Evolutionary conservation across 805 yeast species (phyloP).

Genomic region (Candida awuae): DNA sequence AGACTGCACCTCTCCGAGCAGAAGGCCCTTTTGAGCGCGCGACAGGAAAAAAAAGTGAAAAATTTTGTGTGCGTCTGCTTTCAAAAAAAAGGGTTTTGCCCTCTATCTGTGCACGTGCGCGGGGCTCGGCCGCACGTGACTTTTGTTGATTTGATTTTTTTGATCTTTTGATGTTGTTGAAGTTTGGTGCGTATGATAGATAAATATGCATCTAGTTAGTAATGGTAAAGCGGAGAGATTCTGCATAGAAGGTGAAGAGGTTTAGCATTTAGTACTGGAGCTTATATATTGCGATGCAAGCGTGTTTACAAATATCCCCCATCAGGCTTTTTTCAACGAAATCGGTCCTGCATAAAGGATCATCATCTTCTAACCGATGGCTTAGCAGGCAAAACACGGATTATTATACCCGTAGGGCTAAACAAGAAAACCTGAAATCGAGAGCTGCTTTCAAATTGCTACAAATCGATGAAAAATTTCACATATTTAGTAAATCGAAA

Average conservation of each 20-base stretch:
- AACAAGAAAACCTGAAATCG: conserved; percentile 53
- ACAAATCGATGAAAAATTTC: conserved; percentile 61
- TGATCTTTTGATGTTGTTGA: too few relatives aligned
- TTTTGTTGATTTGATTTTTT: too few relatives aligned
- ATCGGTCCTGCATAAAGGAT: conserved; percentile 7
- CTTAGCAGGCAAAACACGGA: conserved; percentile 62
- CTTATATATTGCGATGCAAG: too few relatives aligned
- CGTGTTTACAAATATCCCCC: background rate
- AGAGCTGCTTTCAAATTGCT: conserved; percentile 86
- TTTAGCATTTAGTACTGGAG: too few relatives aligned
- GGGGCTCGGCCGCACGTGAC: too few relatives aligned
- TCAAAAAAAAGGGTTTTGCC: too few relatives aligned
- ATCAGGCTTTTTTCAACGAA: background rate
- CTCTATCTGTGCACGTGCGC: too few relatives aligned
- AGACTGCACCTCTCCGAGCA: background rate
- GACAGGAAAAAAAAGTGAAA: background rate
- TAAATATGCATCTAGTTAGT: too few relatives aligned
- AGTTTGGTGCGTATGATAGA: too few relatives aligned
- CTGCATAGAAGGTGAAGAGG: too few relatives aligned
- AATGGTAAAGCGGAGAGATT: too few relatives aligned
- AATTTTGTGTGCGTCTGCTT: background rate
- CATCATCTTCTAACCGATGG: conserved; percentile 65
- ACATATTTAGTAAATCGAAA: conserved; percentile 35
- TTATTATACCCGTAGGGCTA: conserved; percentile 58
- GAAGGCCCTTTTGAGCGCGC: background rate